Evolutionary conservation across 139 green algal genomes (phyloP).

Genomic region (Mesotaenium endlicherianum): DNA sequence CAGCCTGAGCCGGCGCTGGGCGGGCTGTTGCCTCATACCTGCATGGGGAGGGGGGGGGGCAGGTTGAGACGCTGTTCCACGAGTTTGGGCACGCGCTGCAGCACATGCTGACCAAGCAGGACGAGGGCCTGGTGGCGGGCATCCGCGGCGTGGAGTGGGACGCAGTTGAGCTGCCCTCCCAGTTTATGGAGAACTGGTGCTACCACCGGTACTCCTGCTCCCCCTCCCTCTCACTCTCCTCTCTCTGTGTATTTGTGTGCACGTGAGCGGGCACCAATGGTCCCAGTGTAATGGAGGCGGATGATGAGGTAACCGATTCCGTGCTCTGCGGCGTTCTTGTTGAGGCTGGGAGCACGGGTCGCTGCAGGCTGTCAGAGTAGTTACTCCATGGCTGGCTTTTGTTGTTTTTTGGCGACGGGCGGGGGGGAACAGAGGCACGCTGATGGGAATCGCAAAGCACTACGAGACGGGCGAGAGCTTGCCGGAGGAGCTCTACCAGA

Average conservation of each 20-base stretch:
- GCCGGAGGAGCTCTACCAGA: constrained; percentile 85
- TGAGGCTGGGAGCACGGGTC: too few relatives aligned
- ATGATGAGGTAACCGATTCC: too few relatives aligned
- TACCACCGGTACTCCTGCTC: constrained; percentile 76
- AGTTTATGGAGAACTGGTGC: constrained; percentile 94
- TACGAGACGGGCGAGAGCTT: constrained; percentile 80
- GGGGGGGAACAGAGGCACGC: constrained; percentile 54
- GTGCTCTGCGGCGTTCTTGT: too few relatives aligned
- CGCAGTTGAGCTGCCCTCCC: constrained; percentile 77
- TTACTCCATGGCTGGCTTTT: too few relatives aligned
- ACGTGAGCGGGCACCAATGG: too few relatives aligned
- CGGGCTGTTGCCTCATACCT: too few relatives aligned
- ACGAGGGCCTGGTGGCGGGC: constrained; percentile 80
- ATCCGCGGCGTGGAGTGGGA: constrained; percentile 94
- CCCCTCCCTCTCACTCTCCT: too few relatives aligned
- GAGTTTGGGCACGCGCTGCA: constrained; percentile 88
- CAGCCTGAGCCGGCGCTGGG: too few relatives aligned
- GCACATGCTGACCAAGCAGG: constrained; percentile 76
- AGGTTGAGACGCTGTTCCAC: constrained; percentile 96
- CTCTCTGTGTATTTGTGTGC: too few relatives aligned
- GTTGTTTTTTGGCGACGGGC: background rate
- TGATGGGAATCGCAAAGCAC: constrained; percentile 86
- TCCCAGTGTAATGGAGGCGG: too few relatives aligned
- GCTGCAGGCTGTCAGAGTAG: too few relatives aligned
- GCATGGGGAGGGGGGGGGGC: background rate